Percentiles rank a stretch among this genome's conserved stretches.
These are phyloP conservation scores for Leccinum rimulosum DNA, from an alignment of 768 basidiomycete genomes.

Conservation along the genomic window DNA sequence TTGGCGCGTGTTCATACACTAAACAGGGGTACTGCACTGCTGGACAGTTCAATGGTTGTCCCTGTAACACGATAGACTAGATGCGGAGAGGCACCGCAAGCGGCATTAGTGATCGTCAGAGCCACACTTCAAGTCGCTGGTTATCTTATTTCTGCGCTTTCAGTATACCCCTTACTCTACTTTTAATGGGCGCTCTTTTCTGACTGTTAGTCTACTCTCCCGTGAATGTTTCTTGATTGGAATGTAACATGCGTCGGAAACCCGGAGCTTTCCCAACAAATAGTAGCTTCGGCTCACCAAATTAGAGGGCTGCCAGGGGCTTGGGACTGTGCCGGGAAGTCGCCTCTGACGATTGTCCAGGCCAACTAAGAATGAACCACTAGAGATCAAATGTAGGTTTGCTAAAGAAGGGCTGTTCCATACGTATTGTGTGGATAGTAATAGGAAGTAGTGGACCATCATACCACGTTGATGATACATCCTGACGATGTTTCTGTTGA, in stretches of 20 bases:
- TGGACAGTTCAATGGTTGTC: not conserved
- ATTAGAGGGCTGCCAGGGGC: too few relatives aligned
- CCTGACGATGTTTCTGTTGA: too few relatives aligned
- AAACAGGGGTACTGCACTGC: not conserved
- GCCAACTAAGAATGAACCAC: not conserved
- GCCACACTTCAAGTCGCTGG: not conserved
- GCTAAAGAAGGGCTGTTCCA: not conserved
- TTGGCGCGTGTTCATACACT: not conserved
- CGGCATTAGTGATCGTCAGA: not conserved
- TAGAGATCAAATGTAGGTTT: not conserved
- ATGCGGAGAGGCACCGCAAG: too few relatives aligned
- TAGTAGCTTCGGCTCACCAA: too few relatives aligned
- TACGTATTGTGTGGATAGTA: too few relatives aligned
- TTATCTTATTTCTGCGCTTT: not conserved
- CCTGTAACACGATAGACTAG: not conserved
- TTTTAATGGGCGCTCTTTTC: not conserved
- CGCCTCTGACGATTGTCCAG: not conserved
- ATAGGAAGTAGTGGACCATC: too few relatives aligned
- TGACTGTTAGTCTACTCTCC: not conserved
- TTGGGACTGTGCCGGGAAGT: not conserved
- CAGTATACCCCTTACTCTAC: not conserved
- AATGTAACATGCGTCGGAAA: too few relatives aligned
- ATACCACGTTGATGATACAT: too few relatives aligned
- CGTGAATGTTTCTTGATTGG: too few relatives aligned
- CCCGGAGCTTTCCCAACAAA: too few relatives aligned